Evolutionary conservation across 1,284 basidiomycete species (phyloP), one percentile per base, ranked within the genome.

Genomic region (Melanopsichium pennsylvanicum): DNA sequence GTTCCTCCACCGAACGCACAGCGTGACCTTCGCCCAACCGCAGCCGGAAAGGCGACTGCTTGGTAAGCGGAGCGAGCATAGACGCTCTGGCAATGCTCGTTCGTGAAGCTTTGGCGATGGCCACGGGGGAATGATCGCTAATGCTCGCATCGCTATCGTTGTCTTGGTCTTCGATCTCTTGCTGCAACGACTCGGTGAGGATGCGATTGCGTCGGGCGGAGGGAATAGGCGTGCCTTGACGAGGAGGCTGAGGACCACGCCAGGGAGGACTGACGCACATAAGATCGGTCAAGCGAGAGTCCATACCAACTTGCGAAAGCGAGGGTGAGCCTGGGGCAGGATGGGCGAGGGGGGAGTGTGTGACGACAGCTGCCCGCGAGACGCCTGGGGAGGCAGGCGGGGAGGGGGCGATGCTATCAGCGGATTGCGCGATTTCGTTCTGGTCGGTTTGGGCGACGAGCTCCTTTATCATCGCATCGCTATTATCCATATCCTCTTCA

Each of bases 241-340:
- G 49, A 10, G 54, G 46, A 0, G 50, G 46, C 23, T 47, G 49
- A 4, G 31, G 19, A 5, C 50, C 49, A 19, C 46, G 42, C 66
- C 66, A 69, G 2, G 66, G 66, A 2, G 66, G 66, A 34, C 55
- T 63, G 27, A 57, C 44, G 23, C 54, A 54, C 59, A 69, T 63
- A 37, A 69, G 66, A 25, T 63, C 66, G 10, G 66, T 69, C 3
- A 63, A 44, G 8, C 55, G 59, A 32, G 66, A 69, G 39, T 69
- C 66, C 66, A 69, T 69, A 12, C 66, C 66, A 5, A 69, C 66
- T 33, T 62, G 55, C 13, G 66, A 69, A 6, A 69, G 47, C 2
- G 66, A 55, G 11, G 66, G 66, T 3, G 66, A 69, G 1, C 16
- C 27, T 9, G 66, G 59, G 10, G 39, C 35, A 6, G n/a, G n/a